A percentile compares a stretch with the other conserved stretches of the same genome.
phyloP scores from a whole-genome alignment of 495 filamentous ascomycete genomes.

The Monascus purpureus region DNA sequence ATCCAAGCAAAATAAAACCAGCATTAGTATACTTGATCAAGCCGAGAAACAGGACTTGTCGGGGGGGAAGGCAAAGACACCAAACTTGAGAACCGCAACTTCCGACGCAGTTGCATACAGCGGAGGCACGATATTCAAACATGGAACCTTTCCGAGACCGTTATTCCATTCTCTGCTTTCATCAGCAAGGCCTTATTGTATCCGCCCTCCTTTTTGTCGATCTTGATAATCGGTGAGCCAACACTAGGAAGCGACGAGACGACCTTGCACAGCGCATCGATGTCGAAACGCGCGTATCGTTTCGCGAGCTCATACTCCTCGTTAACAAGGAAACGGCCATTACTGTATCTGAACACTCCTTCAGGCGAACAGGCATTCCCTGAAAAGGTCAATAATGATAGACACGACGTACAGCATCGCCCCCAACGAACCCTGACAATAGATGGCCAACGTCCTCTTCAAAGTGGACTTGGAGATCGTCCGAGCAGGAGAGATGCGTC shows the following conservation, averaged over 20 bases:
- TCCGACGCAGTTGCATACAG: slow-evolving; percentile 18
- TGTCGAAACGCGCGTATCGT: slow-evolving; percentile 1
- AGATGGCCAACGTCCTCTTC: not conserved
- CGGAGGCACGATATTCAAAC: slow-evolving; percentile 9
- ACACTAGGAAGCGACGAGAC: not conserved
- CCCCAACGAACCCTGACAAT: not conserved
- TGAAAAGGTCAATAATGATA: not conserved
- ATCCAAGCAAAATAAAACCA: not conserved
- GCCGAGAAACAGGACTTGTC: not conserved
- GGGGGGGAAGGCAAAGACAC: slow-evolving; percentile 3
- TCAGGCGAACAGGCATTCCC: not conserved
- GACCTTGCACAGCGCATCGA: slow-evolving; percentile 2
- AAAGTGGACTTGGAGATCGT: not conserved
- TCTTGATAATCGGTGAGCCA: not conserved
- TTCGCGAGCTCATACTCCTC: slow-evolving; percentile 3
- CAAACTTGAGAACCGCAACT: slow-evolving; percentile 15
- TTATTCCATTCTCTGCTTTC: slow-evolving; percentile 8
- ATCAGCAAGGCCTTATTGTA: slow-evolving; percentile 6
- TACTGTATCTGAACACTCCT: not conserved
- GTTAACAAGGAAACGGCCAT: slow-evolving; percentile 3
- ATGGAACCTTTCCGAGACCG: slow-evolving; percentile 16
- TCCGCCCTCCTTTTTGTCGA: slow-evolving; percentile 4
- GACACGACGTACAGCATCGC: no score
- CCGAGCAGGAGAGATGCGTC: not conserved
- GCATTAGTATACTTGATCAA: not conserved